Base-by-base conservation (phyloP, 306 rosid species). In the Trichosanthes truncata region DNA sequence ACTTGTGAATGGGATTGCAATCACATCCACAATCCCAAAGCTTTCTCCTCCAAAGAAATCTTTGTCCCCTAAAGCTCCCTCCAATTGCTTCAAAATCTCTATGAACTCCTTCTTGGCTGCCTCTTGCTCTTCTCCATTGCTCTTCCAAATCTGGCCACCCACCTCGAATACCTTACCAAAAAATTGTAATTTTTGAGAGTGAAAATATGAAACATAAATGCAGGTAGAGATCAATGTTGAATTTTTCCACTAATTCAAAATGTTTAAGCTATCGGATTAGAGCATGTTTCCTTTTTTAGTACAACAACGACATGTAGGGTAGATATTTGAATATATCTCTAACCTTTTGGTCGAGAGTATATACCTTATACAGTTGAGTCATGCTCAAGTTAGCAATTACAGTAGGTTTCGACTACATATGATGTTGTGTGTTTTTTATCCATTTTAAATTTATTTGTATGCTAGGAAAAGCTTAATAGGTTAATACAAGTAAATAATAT, bases 91-190 rank as follows among this genome's bases (percentile, higher is more conserved):
- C 35, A 93, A 3, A 41, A 80, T 68, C 83, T 87, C 93, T 77
- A 89, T 60, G 80, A 93, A 91, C 46, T 89, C 89, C 80, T 67
- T 86, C 80, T 76, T 82, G 0, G 81, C 97, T 14, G 20, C 87
- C 67, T 88, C 91, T 81, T 76, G 61, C 48, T 79, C 96, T 77
- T 93, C 91, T 86, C 91, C 93, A 57, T 86, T 83, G 89, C 82
- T 79, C 20, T 6, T 62, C 92, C 90, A 89, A 31, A 93, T 88
- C 45, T 71, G 81, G 62, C 75, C 49, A 1, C 89, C 96, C 0
- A 82, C 78, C 0, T 88, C 91, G 76, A 84, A 86, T 29, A 91
- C 84, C 96, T 91, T 66, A 51, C 63, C 45, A 69, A 8, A 40
- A 33, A 17, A n/a, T 3, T 8, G 35, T 59, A 3, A 23, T 10